phyloP scores from a whole-genome alignment of 2,329 filamentous ascomycete genomes.

The Stachybotrys elegans region DNA sequence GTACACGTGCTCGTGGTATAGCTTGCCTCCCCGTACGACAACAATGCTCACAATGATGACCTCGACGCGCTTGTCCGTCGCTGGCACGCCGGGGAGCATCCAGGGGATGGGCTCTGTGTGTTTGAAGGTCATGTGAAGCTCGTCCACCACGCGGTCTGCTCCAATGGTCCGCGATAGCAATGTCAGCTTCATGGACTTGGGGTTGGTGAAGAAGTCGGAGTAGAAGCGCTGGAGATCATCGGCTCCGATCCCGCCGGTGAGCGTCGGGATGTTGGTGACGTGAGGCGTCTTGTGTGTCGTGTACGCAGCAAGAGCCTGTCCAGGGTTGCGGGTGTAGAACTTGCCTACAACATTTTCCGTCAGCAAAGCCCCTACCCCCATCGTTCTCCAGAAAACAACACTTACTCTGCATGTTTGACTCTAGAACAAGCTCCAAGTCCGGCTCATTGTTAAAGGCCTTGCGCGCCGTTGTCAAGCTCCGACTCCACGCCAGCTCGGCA shows the following conservation, averaged over 20 bases:
- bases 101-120: constrained; percentile 54
- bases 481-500: constrained; percentile 63
- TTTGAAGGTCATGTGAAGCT: constrained; percentile 54
- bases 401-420: constrained; percentile 58
- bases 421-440: constrained; percentile 60
- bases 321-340: constrained; percentile 54
- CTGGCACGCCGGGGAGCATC: constrained; percentile 55
- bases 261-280: constrained; percentile 63
- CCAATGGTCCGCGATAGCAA: constrained; percentile 62
- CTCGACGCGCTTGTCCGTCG: constrained; percentile 45
- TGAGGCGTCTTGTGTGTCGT: constrained; percentile 59
- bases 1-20: constrained; percentile 59
- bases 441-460: constrained; percentile 59
- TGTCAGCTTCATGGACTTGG: constrained; percentile 52
- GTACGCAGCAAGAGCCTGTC: constrained; percentile 56
- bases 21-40: constrained; percentile 51
- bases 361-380: neutral
- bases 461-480: constrained; percentile 55
- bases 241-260: constrained; percentile 59
- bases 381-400: neutral
- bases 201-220: constrained; percentile 59
- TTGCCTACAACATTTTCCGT: constrained; percentile 24
- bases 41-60: constrained; percentile 57
- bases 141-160: constrained; percentile 59
- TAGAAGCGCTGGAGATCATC: constrained; percentile 59